Evolutionary conservation across 768 basidiomycete species (phyloP).

Genomic region (Calocybe cyanea): DNA sequence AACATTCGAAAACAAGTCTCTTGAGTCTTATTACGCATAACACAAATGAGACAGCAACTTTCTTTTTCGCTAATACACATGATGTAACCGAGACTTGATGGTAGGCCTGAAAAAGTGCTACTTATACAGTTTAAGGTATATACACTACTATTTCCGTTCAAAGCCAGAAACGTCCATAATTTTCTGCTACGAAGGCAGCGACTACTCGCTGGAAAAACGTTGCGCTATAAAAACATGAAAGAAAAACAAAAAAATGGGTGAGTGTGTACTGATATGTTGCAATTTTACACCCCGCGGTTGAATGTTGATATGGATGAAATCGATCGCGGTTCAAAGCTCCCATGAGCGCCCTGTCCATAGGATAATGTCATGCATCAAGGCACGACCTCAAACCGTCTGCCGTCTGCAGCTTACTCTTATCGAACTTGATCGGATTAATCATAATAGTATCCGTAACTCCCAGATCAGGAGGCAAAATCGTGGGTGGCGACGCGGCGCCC

Average conservation of each 20-base stretch:
- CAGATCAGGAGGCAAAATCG: constrained; percentile 2
- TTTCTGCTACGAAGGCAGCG: neutral
- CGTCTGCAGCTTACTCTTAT: constrained; percentile 6
- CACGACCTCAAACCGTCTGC: neutral
- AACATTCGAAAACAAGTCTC: too few relatives aligned
- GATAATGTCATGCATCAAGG: too few relatives aligned
- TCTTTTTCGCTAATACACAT: too few relatives aligned
- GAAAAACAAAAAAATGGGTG: neutral
- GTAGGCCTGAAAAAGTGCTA: constrained; percentile 9
- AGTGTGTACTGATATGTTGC: too few relatives aligned
- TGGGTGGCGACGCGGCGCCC: neutral
- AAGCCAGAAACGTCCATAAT: constrained; percentile 10
- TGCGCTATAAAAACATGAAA: constrained; percentile 11
- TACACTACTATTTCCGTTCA: constrained; percentile 17
- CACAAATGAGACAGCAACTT: too few relatives aligned
- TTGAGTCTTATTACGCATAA: too few relatives aligned
- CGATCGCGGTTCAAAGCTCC: neutral
- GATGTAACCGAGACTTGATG: too few relatives aligned
- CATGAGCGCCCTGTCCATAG: neutral
- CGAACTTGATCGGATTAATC: constrained; percentile 14
- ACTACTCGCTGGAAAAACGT: neutral
- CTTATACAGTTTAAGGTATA: constrained; percentile 19
- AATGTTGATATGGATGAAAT: neutral
- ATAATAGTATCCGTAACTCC: constrained; percentile 8
- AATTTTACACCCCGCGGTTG: too few relatives aligned